Evolutionary conservation across 2,329 filamentous ascomycete species (phyloP), one percentile per base, ranked within the genome.

Genomic region (Neurospora sp.): DNA sequence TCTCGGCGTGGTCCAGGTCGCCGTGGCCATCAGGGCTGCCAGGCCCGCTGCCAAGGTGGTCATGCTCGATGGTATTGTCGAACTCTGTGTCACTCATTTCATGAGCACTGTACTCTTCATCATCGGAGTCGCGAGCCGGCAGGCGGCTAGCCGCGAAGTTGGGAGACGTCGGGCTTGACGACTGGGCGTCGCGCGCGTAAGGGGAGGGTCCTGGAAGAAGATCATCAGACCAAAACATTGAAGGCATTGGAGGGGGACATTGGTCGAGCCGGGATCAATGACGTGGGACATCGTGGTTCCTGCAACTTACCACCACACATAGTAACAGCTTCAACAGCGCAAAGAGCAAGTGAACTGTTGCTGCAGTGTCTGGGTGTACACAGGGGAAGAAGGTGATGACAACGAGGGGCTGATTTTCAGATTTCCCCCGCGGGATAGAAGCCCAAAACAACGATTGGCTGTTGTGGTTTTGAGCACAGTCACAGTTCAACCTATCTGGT

Each of bases 91-190:
- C 77, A 74, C 77, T 77, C 67, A 77, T 74, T 4, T 71, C 75
- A 66, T 77, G 76, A 69, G 73, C 73, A n/a, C 72, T 73, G 66
- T 77, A 74, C 73, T 79, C 79, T 62, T 79, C 80, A 46, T 78
- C 79, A 68, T 83, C 81, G 39, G 79, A 80, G 66, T 81, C 80
- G 46, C 77, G 74, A 66, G 77, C 73, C 8, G 76, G 72, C 73
- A 77, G 76, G 69, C 77, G 75, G n/a, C 75, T 75, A 65, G 77
- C 74, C 40, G 76, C 69, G 65, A 77, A 70, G 67, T 74, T 77
- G 67, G 80, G 78, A 69, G 81, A 81, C 40, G 78, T 78, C 70
- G 79, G 79, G 72, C 75, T 77, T 39, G 78, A 78, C 52, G 76
- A 74, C 38, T 76, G 74, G 52, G 52, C 8, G 68, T 77, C 77